Evolutionary conservation across 495 filamentous ascomycete genomes (phyloP).

Genomic region (Tuber brumale): DNA sequence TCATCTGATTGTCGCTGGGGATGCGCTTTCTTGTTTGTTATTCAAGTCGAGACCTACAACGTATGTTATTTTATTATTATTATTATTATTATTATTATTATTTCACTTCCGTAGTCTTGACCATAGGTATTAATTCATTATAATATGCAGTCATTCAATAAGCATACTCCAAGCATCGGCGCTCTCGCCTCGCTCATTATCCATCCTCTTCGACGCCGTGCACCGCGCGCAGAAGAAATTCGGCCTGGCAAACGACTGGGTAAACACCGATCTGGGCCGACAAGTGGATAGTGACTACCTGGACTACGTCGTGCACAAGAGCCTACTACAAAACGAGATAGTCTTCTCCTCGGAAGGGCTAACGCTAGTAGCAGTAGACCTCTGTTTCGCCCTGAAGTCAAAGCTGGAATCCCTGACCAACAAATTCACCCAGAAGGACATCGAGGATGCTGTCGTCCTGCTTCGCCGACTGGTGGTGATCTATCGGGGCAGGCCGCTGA

Average conservation of each 20-base stretch:
- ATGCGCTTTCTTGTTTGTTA: constrained; percentile 33
- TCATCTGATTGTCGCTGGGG: constrained; percentile 33
- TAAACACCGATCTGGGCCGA: constrained; percentile 24
- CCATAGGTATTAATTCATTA: constrained; percentile 12
- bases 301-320: constrained; percentile 30
- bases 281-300: constrained; percentile 21
- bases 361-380: constrained; percentile 37
- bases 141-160: constrained; percentile 17
- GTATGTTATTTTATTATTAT: constrained; percentile 18
- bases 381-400: constrained; percentile 39
- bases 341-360: constrained; percentile 41
- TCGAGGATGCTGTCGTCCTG: constrained; percentile 38
- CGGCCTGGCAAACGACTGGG: constrained; percentile 25
- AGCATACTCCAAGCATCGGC: constrained; percentile 25
- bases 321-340: constrained; percentile 38
- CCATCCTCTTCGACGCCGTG: constrained; percentile 17
- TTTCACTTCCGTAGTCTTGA: not conserved
- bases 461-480: constrained; percentile 31
- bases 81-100: not conserved
- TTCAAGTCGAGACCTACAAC: constrained; percentile 36
- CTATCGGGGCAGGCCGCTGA: constrained; percentile 38
- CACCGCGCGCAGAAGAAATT: constrained; percentile 37
- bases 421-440: constrained; percentile 8
- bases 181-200: constrained; percentile 18
- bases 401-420: constrained; percentile 26